A percentile compares a stretch with the other conserved stretches of the same genome.
Evolutionary conservation across 2,329 filamentous ascomycete genomes (phyloP).

Genomic region (Talaromyces sp.): DNA sequence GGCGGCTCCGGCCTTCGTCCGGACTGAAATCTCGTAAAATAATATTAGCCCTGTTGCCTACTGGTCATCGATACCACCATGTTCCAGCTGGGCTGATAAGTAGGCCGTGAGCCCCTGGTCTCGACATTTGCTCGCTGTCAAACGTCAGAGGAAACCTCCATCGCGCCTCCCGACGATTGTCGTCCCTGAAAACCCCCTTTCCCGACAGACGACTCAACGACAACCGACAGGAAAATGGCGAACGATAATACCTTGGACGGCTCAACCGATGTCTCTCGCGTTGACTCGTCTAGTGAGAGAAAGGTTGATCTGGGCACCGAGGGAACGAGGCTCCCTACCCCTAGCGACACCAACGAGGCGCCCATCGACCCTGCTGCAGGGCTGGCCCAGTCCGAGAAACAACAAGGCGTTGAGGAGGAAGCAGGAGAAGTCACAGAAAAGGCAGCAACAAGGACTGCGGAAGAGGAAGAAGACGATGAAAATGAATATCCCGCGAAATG

Average conservation of each 20-base stretch:
- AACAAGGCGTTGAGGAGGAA: background rate
- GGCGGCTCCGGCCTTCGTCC: background rate
- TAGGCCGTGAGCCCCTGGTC: background rate
- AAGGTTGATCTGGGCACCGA: background rate
- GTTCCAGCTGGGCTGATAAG: background rate
- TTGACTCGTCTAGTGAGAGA: background rate
- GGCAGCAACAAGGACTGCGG: background rate
- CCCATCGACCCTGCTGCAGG: background rate
- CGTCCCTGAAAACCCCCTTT: too few species aligned
- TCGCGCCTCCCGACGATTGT: background rate
- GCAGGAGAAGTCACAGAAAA: background rate
- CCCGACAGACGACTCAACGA: background rate
- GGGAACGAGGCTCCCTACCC: background rate
- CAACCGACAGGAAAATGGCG: background rate
- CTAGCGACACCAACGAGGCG: background rate
- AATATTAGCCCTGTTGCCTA: too few species aligned
- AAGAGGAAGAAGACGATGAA: slow-evolving; percentile 16
- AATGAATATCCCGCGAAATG: slow-evolving; percentile 27
- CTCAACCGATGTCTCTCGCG: background rate
- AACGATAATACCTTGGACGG: background rate
- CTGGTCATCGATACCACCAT: background rate
- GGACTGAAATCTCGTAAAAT: background rate
- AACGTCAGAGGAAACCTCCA: background rate
- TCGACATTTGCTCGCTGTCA: background rate
- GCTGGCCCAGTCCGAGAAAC: background rate